Conservation (phyloP, 805 yeast genomes). For the Starmerella bombicola region DNA sequence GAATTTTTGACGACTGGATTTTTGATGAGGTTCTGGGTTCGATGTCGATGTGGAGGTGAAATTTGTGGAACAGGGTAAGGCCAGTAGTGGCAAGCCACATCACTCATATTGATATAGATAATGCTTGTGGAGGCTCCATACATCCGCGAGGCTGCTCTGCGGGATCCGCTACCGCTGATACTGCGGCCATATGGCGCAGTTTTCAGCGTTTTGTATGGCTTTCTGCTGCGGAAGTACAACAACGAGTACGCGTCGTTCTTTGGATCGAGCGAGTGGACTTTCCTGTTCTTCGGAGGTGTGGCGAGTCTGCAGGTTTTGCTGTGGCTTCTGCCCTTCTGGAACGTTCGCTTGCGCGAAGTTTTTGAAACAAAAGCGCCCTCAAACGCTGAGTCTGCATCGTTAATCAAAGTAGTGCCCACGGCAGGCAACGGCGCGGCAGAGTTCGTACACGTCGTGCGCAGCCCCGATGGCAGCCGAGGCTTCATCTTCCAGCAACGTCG, state of each 20-base stretch:
- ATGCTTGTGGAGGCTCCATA: conserved; percentile 55
- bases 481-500: conserved; percentile 88
- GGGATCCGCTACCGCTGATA: conserved; percentile 50
- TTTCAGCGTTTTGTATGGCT: conserved; percentile 64
- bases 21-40: too few relatives aligned
- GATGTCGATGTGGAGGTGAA: too few relatives aligned
- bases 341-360: conserved; percentile 49
- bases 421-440: conserved; percentile 80
- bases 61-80: too few relatives aligned
- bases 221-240: conserved; percentile 51
- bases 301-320: conserved; percentile 61
- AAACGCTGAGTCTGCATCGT: conserved; percentile 49
- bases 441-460: conserved; percentile 50
- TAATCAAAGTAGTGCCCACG: conserved; percentile 65
- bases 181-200: conserved; percentile 74
- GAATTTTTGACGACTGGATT: too few relatives aligned
- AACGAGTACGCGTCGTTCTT: conserved; percentile 67
- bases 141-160: conserved; percentile 57
- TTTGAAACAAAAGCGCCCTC: conserved; percentile 55
- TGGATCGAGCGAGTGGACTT: conserved; percentile 91
- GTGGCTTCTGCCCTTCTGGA: conserved; percentile 93
- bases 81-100: too few relatives aligned
- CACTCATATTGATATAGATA: too few relatives aligned
- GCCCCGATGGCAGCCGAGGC: conserved; percentile 45
- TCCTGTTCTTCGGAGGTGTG: conserved; percentile 66